Base-by-base conservation (phyloP, 345 rosid genomes). In the Lepidium africanum region DNA sequence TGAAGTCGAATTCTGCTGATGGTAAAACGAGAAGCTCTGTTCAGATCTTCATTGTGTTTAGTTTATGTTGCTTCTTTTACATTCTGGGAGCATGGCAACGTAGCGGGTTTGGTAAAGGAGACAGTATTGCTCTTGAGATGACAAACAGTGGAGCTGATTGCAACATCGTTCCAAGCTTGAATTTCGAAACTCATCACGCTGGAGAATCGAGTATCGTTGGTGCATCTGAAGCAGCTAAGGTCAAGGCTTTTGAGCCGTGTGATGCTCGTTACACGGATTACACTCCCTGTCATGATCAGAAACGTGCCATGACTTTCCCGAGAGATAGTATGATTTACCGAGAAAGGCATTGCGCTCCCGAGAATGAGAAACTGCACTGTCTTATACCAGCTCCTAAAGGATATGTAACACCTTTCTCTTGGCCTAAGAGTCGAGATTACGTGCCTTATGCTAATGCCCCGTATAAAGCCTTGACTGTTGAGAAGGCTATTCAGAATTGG, bases 401-500 rank as follows among this genome's bases (percentile, higher is more conserved):
- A 64, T 95, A 95, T 33, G 96, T 91, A 2, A 91, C 96, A 9
- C 99, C 99, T 3, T 95, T 95, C 71, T 83, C 94, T 13, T 95
- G 99, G 99, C 99, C 99, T 1, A 95, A 91, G 85, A 95, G 99
- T 74, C 85, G 99, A 48, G 97, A 95, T 15, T 95, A 89, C 23
- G 99, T 95, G 9, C 99, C 97, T 19, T 95, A 77, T 78, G 99
- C 96, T 25, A 95, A 95, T 83, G 99, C 99, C 0, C 99, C 99
- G 2, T 91, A 91, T 51, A 95, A 95, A 79, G 89, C 93, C 70
- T 87, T 95, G 82, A 95, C 99, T 0, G 98, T 95, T 59, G 97
- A 95, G 83, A 95, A 95, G 80, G 99, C 99, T 58, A 89, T 91
- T 68, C 99, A 95, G 85, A 95, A 95, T 51, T 95, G 99, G 99